A percentile compares a stretch with the other conserved stretches of the same genome.
Evolutionary conservation across 768 basidiomycete genomes (phyloP).

Genomic region (Hortiboletus flavorubellus): DNA sequence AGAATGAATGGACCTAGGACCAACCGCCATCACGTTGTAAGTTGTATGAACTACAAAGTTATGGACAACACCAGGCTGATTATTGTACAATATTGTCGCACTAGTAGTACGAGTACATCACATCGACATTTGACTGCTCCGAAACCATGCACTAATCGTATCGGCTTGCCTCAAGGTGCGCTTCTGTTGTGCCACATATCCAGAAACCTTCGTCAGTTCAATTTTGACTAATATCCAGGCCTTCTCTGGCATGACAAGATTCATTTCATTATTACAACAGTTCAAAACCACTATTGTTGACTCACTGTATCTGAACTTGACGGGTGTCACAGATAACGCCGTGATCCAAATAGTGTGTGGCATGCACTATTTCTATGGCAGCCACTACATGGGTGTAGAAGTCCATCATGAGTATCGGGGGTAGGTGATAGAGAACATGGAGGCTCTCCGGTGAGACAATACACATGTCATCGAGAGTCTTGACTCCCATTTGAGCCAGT

Average conservation of each 20-base stretch:
- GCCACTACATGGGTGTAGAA: conserved; percentile 1
- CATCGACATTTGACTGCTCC: too few relatives aligned
- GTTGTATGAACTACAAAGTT: too few relatives aligned
- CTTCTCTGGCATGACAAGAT: background rate
- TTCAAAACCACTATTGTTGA: background rate
- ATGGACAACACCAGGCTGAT: too few relatives aligned
- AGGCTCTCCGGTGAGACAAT: conserved; percentile 1
- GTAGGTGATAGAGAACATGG: background rate
- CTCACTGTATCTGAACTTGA: background rate
- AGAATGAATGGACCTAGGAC: too few relatives aligned
- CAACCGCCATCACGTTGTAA: too few relatives aligned
- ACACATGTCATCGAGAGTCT: background rate
- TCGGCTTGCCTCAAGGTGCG: too few relatives aligned
- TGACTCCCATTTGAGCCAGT: background rate
- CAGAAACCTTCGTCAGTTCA: too few relatives aligned
- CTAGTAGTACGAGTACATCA: too few relatives aligned
- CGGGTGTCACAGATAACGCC: background rate
- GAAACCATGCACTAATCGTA: too few relatives aligned
- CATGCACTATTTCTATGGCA: background rate
- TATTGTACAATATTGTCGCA: too few relatives aligned
- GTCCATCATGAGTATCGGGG: conserved; percentile 6
- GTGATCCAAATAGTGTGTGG: background rate
- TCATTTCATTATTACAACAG: background rate
- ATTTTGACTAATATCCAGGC: too few relatives aligned
- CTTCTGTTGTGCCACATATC: too few relatives aligned